A percentile compares a stretch with the other conserved stretches of the same genome.
phyloP scores from a whole-genome alignment of 2,329 filamentous ascomycete genomes.

The Xylariaceae sp. region DNA sequence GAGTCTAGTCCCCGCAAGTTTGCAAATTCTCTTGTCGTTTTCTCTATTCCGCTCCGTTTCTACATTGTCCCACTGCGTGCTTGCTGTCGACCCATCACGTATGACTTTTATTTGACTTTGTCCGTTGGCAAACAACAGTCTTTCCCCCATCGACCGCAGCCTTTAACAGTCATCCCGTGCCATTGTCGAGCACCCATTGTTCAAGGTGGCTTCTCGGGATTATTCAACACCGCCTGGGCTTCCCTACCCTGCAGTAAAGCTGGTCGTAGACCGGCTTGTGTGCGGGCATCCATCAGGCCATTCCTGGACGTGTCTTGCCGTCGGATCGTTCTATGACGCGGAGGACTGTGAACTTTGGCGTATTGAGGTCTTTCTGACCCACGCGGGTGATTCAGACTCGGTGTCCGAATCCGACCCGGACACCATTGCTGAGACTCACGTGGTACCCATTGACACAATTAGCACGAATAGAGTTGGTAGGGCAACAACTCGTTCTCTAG shows the following conservation, averaged over 20 bases:
- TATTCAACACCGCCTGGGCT: conserved; percentile 27
- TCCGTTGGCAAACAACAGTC: not conserved
- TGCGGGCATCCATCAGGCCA: conserved; percentile 32
- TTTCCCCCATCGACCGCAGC: not conserved
- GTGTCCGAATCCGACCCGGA: conserved; percentile 9
- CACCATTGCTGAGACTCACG: not conserved
- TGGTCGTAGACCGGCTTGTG: conserved; percentile 43
- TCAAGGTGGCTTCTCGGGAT: conserved; percentile 29
- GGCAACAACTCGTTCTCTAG: too few relatives aligned
- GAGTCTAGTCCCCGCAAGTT: not conserved
- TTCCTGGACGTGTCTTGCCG: conserved; percentile 45
- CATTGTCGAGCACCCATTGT: conserved; percentile 5
- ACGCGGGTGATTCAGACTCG: conserved; percentile 9
- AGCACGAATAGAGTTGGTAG: conserved; percentile 2
- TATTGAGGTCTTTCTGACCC: conserved; percentile 41
- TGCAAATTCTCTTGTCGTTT: not conserved
- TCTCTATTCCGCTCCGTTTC: not conserved
- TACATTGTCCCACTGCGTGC: not conserved
- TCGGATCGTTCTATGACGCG: conserved; percentile 46
- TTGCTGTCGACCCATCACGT: not conserved
- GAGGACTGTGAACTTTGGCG: conserved; percentile 43
- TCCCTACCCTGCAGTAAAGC: conserved; percentile 44
- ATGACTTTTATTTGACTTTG: not conserved
- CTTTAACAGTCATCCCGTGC: conserved; percentile 8
- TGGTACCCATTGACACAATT: not conserved